phyloP scores from a whole-genome alignment of 805 yeast species.

The Cyberlindnera galapagoensis region DNA sequence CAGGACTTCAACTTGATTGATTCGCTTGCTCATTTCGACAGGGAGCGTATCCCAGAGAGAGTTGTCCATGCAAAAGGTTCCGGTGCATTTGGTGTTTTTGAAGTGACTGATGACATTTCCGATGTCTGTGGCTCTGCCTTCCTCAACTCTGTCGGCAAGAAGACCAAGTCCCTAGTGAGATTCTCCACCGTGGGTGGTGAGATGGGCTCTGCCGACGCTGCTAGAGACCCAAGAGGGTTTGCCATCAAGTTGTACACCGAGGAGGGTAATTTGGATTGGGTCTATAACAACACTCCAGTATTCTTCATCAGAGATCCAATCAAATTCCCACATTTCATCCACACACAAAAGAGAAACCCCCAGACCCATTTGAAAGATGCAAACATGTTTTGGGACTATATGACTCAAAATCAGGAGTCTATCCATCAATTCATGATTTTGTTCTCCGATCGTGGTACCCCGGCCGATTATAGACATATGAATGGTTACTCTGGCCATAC shows the following conservation, averaged over 20 bases:
- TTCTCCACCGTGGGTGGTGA: conserved; percentile 90
- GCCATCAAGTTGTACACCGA: conserved; percentile 76
- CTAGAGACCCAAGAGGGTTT: conserved; percentile 85
- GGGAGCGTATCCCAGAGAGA: conserved; percentile 88
- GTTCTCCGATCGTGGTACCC: conserved; percentile 81
- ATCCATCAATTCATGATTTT: conserved; percentile 67
- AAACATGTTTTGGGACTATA: conserved; percentile 76
- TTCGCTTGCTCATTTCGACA: conserved; percentile 78
- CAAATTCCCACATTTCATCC: conserved; percentile 83
- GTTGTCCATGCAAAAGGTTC: conserved; percentile 93
- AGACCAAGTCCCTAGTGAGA: conserved; percentile 64
- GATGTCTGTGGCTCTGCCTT: conserved; percentile 67
- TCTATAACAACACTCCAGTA: conserved; percentile 80
- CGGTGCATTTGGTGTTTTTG: conserved; percentile 85
- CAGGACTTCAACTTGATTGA: conserved; percentile 82
- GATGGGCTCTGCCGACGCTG: conserved; percentile 73
- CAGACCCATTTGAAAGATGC: conserved; percentile 72
- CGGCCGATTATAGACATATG: conserved; percentile 69
- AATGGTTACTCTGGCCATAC: conserved; percentile 83
- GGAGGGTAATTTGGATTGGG: conserved; percentile 81
- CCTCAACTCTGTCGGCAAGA: conserved; percentile 70
- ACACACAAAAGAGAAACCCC: conserved; percentile 84
- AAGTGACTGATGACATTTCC: conserved; percentile 78
- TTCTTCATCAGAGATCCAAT: conserved; percentile 81
- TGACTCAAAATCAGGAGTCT: conserved; percentile 64